These are phyloP conservation scores for Diophrys sp. DNA, from an alignment of 73 alveolate species.

Conservation along the genomic window DNA sequence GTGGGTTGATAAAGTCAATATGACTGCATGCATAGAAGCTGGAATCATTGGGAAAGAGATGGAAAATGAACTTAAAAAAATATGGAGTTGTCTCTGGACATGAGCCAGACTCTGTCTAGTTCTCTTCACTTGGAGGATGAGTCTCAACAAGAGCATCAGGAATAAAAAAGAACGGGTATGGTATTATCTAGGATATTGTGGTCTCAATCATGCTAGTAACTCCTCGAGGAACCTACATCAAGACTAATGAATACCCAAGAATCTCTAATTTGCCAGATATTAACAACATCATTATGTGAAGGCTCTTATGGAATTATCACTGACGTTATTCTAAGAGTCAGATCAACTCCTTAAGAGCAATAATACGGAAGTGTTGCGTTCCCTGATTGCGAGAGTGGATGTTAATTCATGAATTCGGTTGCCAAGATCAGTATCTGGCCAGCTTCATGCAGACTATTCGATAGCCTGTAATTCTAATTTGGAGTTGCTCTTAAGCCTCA, in stretches of 20 bases:
- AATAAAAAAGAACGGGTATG: slow-evolving; percentile 93
- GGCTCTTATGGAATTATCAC: slow-evolving; percentile 86
- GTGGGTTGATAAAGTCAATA: slow-evolving; percentile 78
- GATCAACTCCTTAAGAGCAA: slow-evolving; percentile 68
- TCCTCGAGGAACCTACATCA: slow-evolving; percentile 71
- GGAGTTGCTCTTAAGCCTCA: slow-evolving; percentile 81
- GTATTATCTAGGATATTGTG: slow-evolving; percentile 92
- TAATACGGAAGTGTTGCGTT: slow-evolving; percentile 75
- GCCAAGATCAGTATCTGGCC: slow-evolving; percentile 75
- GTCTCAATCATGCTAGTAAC: slow-evolving; percentile 72
- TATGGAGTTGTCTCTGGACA: slow-evolving; percentile 89
- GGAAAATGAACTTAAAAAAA: slow-evolving; percentile 78
- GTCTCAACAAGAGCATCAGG: slow-evolving; percentile 90
- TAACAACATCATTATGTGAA: slow-evolving; percentile 70
- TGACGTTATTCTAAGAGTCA: slow-evolving; percentile 75
- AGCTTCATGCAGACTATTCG: slow-evolving; percentile 85
- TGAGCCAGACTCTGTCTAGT: slow-evolving; percentile 90
- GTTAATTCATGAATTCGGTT: slow-evolving; percentile 78
- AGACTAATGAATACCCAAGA: slow-evolving; percentile 79
- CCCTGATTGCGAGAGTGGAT: slow-evolving; percentile 85
- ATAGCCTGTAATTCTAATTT: slow-evolving; percentile 77
- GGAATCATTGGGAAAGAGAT: slow-evolving; percentile 89
- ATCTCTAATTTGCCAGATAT: slow-evolving; percentile 84
- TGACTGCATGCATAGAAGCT: slow-evolving; percentile 90
- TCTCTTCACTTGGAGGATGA: slow-evolving; percentile 92